Conservation (phyloP, 257 asterid genomes). For the Gynochthodes officinalis region DNA sequence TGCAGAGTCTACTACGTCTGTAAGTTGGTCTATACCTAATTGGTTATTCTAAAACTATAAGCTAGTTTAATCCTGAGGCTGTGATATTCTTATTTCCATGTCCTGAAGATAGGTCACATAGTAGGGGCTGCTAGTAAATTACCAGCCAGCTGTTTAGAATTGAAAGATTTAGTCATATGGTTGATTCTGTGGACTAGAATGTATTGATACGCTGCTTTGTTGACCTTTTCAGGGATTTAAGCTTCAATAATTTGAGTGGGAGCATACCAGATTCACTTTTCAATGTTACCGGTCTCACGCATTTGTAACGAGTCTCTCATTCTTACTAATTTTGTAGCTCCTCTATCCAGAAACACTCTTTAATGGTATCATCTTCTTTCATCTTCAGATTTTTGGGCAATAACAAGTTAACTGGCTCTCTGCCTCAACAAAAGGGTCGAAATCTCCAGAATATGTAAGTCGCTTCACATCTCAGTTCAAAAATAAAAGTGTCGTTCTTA, state of each 20-base stretch:
- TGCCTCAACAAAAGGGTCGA: conserved; percentile 46
- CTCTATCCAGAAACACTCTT: neutral
- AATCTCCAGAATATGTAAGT: conserved; percentile 55
- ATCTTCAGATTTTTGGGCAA: conserved; percentile 76
- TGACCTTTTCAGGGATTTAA: conserved; percentile 65
- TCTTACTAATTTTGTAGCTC: neutral
- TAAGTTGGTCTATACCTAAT: conserved; percentile 31
- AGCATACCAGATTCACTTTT: conserved; percentile 51
- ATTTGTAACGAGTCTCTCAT: conserved; percentile 40
- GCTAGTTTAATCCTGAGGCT: neutral
- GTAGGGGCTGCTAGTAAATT: neutral
- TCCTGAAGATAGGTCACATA: neutral
- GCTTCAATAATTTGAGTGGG: conserved; percentile 80
- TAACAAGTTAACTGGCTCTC: conserved; percentile 57
- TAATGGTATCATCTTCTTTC: neutral
- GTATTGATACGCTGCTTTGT: neutral
- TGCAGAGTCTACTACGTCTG: conserved; percentile 48
- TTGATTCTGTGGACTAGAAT: neutral
- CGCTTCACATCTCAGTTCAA: neutral
- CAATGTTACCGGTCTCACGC: conserved; percentile 45
- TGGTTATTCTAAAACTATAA: neutral
- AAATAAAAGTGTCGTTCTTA: neutral
- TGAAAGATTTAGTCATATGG: neutral
- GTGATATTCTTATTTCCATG: neutral
- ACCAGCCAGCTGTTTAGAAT: neutral